Evolutionary conservation across 2,329 filamentous ascomycete genomes (phyloP), one percentile per base, ranked within the genome.

Genomic region (Claviceps citrina): DNA sequence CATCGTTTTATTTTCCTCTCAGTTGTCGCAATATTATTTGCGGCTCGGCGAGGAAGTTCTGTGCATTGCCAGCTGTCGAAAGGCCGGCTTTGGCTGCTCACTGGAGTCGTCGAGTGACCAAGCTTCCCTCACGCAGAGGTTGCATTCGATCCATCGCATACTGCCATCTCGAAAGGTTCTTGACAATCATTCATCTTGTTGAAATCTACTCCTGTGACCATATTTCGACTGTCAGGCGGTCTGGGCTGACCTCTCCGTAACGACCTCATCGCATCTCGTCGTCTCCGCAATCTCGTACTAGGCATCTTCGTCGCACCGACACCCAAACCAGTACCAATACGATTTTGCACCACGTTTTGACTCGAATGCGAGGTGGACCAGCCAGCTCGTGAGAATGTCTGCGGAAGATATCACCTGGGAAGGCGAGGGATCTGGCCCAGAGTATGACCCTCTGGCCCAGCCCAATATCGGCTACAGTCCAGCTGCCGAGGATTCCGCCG

Each of bases 361-460:
- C 35, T 31, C 36, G 36, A 38, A 31, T 38, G 26, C 19, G n/a
- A 38, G 26, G 18, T 28, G 18, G 13, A 38, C 24, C 18, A 13
- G 19, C 18, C 36, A 30, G 13, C 25, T 16, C 38, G 39, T 43
- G 22, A 41, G 43, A 36, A 63, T 63, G 60, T 56, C 58, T 47
- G 58, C 60, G 45, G 59, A 62, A 49, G 61, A 61, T 54, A 57
- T 54, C 56, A 55, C 64, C 48, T 73, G 69, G 67, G 65, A 62
- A 54, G 65, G 68, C 57, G 64, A 67, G 61, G 67, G 68, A 60
- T 66, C 66, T 59, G 68, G 62, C 51, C 64, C 65, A 53, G 66
- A 68, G 52, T 66, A 72, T 59, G 75, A 73, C 58, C 67, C 66
- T 54, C 65, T 69, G 59, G 63, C 55, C 60, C 65, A 70, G 59